Evolutionary conservation across 2,329 filamentous ascomycete species (phyloP).

Genomic region (Ophiostoma fasciatum): DNA sequence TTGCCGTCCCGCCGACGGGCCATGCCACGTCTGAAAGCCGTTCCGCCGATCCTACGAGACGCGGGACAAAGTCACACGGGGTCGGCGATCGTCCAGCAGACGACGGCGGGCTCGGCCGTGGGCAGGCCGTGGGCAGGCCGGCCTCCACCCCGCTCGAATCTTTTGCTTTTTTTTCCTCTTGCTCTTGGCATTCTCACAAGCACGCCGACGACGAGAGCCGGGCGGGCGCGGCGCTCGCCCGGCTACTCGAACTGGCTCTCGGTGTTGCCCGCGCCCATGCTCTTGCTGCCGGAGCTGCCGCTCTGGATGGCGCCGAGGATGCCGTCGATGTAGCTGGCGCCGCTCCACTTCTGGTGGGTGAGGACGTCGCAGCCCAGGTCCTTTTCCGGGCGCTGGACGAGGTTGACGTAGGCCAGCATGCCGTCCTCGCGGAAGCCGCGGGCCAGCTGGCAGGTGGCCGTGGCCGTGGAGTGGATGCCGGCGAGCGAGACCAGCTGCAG

Average conservation of each 20-base stretch:
- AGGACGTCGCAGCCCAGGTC: constrained; percentile 83
- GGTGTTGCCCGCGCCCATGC: constrained; percentile 91
- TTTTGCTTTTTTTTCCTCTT: too few relatives aligned
- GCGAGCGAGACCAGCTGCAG: constrained; percentile 54
- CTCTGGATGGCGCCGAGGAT: constrained; percentile 84
- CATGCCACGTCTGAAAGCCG: too few relatives aligned
- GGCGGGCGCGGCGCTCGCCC: background rate
- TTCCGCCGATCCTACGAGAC: too few relatives aligned
- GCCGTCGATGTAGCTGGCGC: constrained; percentile 63
- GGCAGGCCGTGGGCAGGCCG: too few relatives aligned
- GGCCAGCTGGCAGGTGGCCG: constrained; percentile 58
- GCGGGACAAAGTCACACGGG: too few relatives aligned
- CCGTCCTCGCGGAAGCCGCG: constrained; percentile 75
- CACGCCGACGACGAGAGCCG: background rate
- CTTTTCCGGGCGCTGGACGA: constrained; percentile 82
- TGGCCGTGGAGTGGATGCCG: constrained; percentile 50
- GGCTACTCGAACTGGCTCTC: constrained; percentile 46
- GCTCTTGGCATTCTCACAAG: too few relatives aligned
- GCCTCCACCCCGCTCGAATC: too few relatives aligned
- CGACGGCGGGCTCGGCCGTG: too few relatives aligned
- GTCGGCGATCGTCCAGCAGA: too few relatives aligned
- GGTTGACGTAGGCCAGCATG: constrained; percentile 94
- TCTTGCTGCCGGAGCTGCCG: constrained; percentile 75
- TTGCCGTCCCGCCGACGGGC: too few relatives aligned
- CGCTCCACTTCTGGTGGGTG: constrained; percentile 81